Base-by-base conservation (phyloP, 805 yeast species). In the Kodamaea leandrae region DNA sequence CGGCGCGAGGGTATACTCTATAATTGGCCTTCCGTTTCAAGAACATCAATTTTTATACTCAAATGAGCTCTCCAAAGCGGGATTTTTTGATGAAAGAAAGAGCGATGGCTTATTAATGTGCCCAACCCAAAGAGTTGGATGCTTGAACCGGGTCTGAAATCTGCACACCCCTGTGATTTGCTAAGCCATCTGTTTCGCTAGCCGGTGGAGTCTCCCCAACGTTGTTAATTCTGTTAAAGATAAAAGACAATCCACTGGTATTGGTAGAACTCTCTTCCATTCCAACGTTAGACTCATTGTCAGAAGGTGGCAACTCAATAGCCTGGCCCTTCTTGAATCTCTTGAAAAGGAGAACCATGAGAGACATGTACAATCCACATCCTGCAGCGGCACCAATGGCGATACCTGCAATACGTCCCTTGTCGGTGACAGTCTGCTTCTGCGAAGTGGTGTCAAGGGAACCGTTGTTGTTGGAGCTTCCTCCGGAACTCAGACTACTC, bases 321-420 rank as follows among this genome's bases (percentile, higher is more conserved):
- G 55, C 51, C 36, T 63, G 64, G 40, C 43, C 45, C 48, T 62
- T 57, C 50, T 72, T 73, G 61, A 68, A 78, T 49, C 68, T 65
- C 55, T 75, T 72, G 55, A 77, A 75, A 48, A 77, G 66, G 28
- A 80, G 54, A 41, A 80, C 66, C 70, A 88, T 74, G 15, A 77
- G 63, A 0, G 78, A 69, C 54, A 86, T 76, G 58, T 86, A 85
- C 7, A 77, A 65, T 6, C 76, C 66, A 34, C 86, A 82, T 41
- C 96, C 97, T 10, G 77, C 79, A 21, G 86, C 80, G 5, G 95
- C 80, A 35, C 97, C 96, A 29, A 87, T 73, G 10, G 91, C 82
- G 39, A 89, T 77, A 26, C 95, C 96, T 18, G 85, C 82, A 17
- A 86, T 73, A 46, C 73, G 73, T 34, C 65, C 69, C 41, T 62